Percentiles rank a stretch among this genome's conserved stretches.
These are phyloP conservation scores for Boletus eberwhitei DNA, from an alignment of 768 basidiomycete genomes.

Conservation along the genomic window DNA sequence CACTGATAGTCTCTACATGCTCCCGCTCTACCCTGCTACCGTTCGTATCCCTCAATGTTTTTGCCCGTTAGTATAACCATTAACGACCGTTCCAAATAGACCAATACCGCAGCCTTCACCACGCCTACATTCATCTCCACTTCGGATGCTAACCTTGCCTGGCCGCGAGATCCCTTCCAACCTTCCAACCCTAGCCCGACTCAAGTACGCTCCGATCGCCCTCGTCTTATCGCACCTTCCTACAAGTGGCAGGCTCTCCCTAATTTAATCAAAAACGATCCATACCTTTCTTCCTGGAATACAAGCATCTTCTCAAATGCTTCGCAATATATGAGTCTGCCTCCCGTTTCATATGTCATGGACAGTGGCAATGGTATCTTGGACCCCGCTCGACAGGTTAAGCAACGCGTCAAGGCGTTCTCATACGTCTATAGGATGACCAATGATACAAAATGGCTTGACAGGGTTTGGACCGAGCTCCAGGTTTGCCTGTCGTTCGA, in stretches of 20 bases:
- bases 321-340: constrained; percentile 57
- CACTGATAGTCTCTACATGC: constrained; percentile 74
- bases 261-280: constrained; percentile 70
- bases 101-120: constrained; percentile 68
- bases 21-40: constrained; percentile 86
- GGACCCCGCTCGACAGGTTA: constrained; percentile 85
- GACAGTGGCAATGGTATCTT: constrained; percentile 91
- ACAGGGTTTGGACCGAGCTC: constrained; percentile 81
- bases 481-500: constrained; percentile 48
- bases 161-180: constrained; percentile 79
- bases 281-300: constrained; percentile 89
- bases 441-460: constrained; percentile 88
- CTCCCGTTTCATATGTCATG: constrained; percentile 65
- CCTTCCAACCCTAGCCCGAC: constrained; percentile 63
- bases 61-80: neutral
- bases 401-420: constrained; percentile 89
- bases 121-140: constrained; percentile 67
- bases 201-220: constrained; percentile 70
- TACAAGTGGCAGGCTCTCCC: constrained; percentile 91
- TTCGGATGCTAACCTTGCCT: constrained; percentile 49
- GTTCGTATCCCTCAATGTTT: constrained; percentile 47
- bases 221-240: constrained; percentile 84
- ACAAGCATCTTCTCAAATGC: constrained; percentile 88
- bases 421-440: constrained; percentile 89
- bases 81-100: constrained; percentile 40